A percentile compares a stretch with the other conserved stretches of the same genome.
Conservation (phyloP, 2,329 filamentous ascomycete species). For the Epichloe festucae region DNA sequence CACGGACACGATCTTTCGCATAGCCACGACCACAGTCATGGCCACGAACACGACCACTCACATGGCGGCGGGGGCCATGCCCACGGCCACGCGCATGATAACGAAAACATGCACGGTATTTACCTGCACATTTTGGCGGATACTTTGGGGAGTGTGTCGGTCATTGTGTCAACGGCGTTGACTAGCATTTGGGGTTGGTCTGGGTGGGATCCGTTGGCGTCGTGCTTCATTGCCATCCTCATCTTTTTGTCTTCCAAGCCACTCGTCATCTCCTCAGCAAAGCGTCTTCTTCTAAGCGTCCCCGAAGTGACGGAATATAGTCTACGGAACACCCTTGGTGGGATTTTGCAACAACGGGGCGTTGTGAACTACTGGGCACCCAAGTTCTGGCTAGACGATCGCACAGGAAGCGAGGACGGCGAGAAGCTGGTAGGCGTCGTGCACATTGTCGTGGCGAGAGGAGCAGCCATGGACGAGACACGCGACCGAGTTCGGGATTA, state of each 20-base stretch:
- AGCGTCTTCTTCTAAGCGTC: constrained; percentile 69
- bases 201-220: constrained; percentile 89
- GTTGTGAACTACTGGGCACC: constrained; percentile 78
- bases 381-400: constrained; percentile 84
- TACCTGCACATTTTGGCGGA: constrained; percentile 93
- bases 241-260: constrained; percentile 90
- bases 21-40: constrained; percentile 25
- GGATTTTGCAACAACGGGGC: constrained; percentile 68
- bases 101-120: constrained; percentile 97
- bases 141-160: constrained; percentile 84
- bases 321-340: constrained; percentile 72
- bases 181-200: constrained; percentile 84
- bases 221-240: constrained; percentile 81
- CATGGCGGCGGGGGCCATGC: constrained; percentile 29
- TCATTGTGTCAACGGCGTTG: constrained; percentile 80
- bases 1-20: constrained; percentile 30
- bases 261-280: constrained; percentile 72
- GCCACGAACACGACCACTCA: constrained; percentile 20
- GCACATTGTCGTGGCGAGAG: constrained; percentile 64
- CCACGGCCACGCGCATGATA: constrained; percentile 45
- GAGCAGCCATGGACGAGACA: constrained; percentile 69
- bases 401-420: constrained; percentile 27
- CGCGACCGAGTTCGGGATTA: constrained; percentile 63
- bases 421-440: constrained; percentile 66
- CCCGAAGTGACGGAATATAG: constrained; percentile 79